These are phyloP conservation scores for Exophiala lecanii-corni DNA, from an alignment of 2,329 filamentous ascomycete species.

Conservation along the genomic window DNA sequence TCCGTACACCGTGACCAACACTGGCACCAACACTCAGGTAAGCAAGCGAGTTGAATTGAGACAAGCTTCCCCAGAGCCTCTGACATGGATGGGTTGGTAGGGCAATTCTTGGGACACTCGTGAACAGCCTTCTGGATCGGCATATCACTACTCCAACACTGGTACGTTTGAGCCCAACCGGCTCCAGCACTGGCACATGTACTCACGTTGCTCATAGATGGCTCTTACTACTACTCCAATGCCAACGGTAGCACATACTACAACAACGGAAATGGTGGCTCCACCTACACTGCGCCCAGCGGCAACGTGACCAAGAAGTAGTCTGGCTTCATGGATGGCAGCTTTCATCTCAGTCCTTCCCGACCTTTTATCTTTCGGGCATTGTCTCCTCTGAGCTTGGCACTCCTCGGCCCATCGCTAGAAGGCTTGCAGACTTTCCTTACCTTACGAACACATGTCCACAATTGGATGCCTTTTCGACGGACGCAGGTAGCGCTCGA, in stretches of 20 bases:
- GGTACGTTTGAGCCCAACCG: slow-evolving; percentile 1
- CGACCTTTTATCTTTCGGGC: too few relatives aligned
- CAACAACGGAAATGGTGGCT: slow-evolving; percentile 55
- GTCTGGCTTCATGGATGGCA: too few relatives aligned
- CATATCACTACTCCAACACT: slow-evolving; percentile 14
- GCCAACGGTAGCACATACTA: slow-evolving; percentile 64
- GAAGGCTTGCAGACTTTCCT: too few relatives aligned
- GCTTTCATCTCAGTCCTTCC: too few relatives aligned
- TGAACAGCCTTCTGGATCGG: slow-evolving; percentile 32
- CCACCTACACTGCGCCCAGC: slow-evolving; percentile 56
- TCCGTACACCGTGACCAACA: slow-evolving; percentile 38
- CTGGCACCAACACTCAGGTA: slow-evolving; percentile 62
- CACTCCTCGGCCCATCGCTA: too few relatives aligned
- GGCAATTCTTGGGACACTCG: slow-evolving; percentile 65
- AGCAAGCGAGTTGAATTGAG: too few relatives aligned
- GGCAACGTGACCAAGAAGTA: slow-evolving; percentile 23
- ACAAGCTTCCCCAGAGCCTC: slow-evolving; percentile 8
- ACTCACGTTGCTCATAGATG: slow-evolving; percentile 43
- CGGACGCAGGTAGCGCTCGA: too few relatives aligned
- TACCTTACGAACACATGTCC: too few relatives aligned
- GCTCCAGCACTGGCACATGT: not conserved
- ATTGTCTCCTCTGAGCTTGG: too few relatives aligned
- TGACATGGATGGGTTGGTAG: slow-evolving; percentile 42
- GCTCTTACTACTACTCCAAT: slow-evolving; percentile 72
- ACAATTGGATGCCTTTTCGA: too few relatives aligned